Base-by-base conservation (phyloP, 768 basidiomycete genomes). In the Chlorophyllum brunneum region DNA sequence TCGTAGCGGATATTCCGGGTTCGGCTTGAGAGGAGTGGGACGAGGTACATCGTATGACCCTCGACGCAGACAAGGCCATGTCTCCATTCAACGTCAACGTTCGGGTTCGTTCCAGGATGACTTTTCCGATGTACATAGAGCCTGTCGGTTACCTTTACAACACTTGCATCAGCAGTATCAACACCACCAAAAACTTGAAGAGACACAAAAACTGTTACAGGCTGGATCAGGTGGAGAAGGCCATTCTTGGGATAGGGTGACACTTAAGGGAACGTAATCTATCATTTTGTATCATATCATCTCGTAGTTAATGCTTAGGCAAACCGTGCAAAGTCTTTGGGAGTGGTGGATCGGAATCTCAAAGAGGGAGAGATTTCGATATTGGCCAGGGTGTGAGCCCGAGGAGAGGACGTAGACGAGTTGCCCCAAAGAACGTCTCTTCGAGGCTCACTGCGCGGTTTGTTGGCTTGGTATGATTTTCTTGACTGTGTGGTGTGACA, bases 221-320 rank as follows among this genome's bases (percentile, higher is more conserved):
- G 39, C 49, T 2, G 52, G 52, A 8, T 22, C 47, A 22, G 54
- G 49, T 8, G 86, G 27, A 77, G 64, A 54, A 70, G 86, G 55
- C 87, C 86, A n/a, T n/a, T n/a, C n/a, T n/a, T n/a, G n/a, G 7
- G 85, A 87, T 57, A 89, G 87, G 2, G 88, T 89, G 87, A 78
- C 88, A 16, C 77, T 81, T 57, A 80, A 77, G 33, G 75, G 76
- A 26, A 65, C 67, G 62, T 71, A 5, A 65, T 60, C 10, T 73
- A 73, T 44, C 73, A 71, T 48, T 59, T 71, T 2, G 63, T 65
- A 6, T n/a, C n/a, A n/a, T n/a, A n/a, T n/a, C n/a, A n/a, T n/a
- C n/a, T n/a, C n/a, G n/a, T n/a, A n/a, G n/a, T n/a, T n/a, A n/a
- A n/a, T n/a, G n/a, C n/a, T n/a, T n/a, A n/a, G n/a, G n/a, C n/a